Percentiles rank a stretch among this genome's conserved stretches.
phyloP scores from a whole-genome alignment of 805 yeast species.

The Debaryomyces prosopidis region DNA sequence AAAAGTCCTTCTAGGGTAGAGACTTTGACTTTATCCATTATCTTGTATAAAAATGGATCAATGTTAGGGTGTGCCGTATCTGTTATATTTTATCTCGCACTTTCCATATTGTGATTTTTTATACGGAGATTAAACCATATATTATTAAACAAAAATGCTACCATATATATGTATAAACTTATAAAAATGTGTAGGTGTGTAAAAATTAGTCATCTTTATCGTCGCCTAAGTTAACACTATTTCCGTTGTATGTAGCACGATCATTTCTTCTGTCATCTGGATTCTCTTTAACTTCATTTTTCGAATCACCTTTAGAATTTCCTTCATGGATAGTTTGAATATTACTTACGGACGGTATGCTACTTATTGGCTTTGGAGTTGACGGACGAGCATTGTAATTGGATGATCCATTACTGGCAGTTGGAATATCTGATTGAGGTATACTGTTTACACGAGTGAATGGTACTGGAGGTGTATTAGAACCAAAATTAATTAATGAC shows the following conservation, averaged over 20 bases:
- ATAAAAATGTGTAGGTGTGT: background rate
- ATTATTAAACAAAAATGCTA: no score
- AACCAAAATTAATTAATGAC: conserved; percentile 7
- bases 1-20: conserved; percentile 26
- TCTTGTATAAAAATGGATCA: background rate
- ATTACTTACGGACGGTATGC: conserved; percentile 10
- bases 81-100: no score
- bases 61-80: no score
- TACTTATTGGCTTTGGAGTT: conserved; percentile 14
- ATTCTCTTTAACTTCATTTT: background rate
- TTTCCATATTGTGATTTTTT: no score
- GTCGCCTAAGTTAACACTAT: conserved; percentile 11
- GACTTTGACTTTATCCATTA: conserved; percentile 17
- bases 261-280: conserved; percentile 4
- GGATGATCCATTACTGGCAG: conserved; percentile 2
- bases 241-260: conserved; percentile 15
- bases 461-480: background rate
- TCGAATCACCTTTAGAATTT: conserved; percentile 1
- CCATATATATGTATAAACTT: background rate
- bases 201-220: conserved; percentile 8
- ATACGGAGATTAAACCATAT: no score
- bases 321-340: conserved; percentile 20
- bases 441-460: background rate
- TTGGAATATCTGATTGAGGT: conserved; percentile 5
- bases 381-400: conserved; percentile 11